Percentiles rank a stretch among this genome's conserved stretches.
phyloP scores from a whole-genome alignment of 306 rosid genomes.

The Lathyrus sativus region DNA sequence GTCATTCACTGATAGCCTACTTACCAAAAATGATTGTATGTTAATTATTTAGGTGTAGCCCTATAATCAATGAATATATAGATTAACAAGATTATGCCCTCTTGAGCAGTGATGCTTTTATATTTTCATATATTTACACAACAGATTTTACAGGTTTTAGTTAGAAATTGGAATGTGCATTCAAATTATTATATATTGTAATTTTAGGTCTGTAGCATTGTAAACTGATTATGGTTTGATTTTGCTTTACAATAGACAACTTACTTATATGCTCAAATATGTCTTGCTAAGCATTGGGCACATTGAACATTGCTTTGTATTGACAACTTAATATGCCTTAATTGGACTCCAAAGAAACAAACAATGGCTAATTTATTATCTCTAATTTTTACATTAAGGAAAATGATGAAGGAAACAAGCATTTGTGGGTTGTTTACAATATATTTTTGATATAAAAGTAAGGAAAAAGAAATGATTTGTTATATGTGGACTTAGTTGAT shows the following conservation, averaged over 20 bases:
- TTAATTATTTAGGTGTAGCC: constrained; percentile 17
- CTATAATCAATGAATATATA: constrained; percentile 20
- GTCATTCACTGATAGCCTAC: constrained; percentile 18
- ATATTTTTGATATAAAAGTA: constrained; percentile 16
- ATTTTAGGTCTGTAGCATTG: neutral
- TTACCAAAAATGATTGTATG: constrained; percentile 3
- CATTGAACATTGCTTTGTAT: constrained; percentile 24
- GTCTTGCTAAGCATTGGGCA: constrained; percentile 10
- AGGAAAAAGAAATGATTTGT: neutral
- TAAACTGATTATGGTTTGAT: neutral
- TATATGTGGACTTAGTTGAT: constrained; percentile 28
- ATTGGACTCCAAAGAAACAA: constrained; percentile 18
- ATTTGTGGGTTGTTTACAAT: constrained; percentile 27
- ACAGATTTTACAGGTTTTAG: neutral
- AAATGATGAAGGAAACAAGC: constrained; percentile 25
- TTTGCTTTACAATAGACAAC: constrained; percentile 1
- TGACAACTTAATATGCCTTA: constrained; percentile 19
- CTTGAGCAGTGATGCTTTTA: constrained; percentile 20
- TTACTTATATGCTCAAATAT: constrained; percentile 22
- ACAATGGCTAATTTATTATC: neutral
- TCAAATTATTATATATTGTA: constrained; percentile 4
- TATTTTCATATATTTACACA: neutral
- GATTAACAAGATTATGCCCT: constrained; percentile 25
- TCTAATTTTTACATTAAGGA: constrained; percentile 14
- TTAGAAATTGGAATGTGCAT: neutral